phyloP scores from a whole-genome alignment of 768 basidiomycete species.

The Leccinum pellstonianum region DNA sequence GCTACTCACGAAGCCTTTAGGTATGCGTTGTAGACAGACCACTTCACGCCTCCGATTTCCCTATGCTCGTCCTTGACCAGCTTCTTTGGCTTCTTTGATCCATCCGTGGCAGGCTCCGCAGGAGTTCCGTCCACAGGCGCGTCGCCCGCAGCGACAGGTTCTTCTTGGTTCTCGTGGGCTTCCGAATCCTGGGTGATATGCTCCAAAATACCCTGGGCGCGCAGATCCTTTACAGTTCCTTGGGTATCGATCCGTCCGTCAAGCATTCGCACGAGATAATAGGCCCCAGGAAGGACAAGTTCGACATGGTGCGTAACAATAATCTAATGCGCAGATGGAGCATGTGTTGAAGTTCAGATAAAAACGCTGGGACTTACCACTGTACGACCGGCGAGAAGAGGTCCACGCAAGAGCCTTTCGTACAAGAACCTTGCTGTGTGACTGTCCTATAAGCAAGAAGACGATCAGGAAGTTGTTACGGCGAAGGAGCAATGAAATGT shows the following conservation, averaged over 20 bases:
- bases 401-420: constrained; percentile 64
- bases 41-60: constrained; percentile 80
- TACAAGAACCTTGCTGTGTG: constrained; percentile 64
- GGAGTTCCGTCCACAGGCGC: constrained; percentile 4
- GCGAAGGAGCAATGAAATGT: constrained; percentile 5
- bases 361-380: constrained; percentile 43
- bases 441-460: constrained; percentile 48
- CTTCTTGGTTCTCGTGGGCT: constrained; percentile 48
- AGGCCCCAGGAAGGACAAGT: constrained; percentile 69
- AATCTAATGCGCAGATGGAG: constrained; percentile 37
- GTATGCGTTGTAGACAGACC: constrained; percentile 67
- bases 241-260: constrained; percentile 80
- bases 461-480: background rate
- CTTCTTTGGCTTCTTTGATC: constrained; percentile 63
- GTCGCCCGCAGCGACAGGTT: constrained; percentile 24
- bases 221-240: constrained; percentile 66
- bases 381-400: constrained; percentile 64
- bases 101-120: constrained; percentile 1
- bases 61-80: constrained; percentile 80
- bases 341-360: background rate
- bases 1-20: constrained; percentile 59
- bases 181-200: constrained; percentile 54
- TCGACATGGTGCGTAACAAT: constrained; percentile 85
- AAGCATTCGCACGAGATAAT: constrained; percentile 75
- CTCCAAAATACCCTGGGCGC: constrained; percentile 58